Base-by-base conservation (phyloP, 768 basidiomycete genomes). In the Tylopilus balloui region DNA sequence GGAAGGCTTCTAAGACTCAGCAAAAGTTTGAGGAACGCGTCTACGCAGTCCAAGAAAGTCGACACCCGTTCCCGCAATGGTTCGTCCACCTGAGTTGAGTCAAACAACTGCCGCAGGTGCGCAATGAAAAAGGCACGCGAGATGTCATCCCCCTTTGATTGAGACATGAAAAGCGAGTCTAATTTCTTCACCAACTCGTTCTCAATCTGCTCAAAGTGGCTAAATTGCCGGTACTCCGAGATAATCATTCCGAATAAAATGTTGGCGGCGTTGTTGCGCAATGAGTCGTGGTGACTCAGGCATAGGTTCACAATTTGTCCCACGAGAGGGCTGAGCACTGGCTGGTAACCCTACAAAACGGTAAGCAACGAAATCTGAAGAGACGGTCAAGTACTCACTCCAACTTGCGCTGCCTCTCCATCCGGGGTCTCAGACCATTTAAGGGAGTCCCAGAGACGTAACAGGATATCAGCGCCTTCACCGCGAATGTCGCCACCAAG, bases 191-290 rank as follows among this genome's bases (percentile, higher is more conserved):
- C 89, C 7, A 97, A 76, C 68, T 94, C 93, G 56, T 88, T 86
- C 66, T 97, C 91, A 56, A 98, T 95, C 39, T 80, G 80, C 57
- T 86, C 84, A 62, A 97, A 96, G 63, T 89, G 83, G 21, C 81
- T 84, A 12, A 83, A 82, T 51, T 88, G 84, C 48, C 91, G 83
- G 66, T 88, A 93, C 65, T 95, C 90, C 3, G 90, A 86, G 40
- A 94, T 81, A 52, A 98, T 92, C 92, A 98, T 96, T 60, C 86
- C 89, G 69, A 87, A 95, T 19, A 98, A 78, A 48, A 97, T 93
- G 58, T 89, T 83, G 19, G 95, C 92, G 0, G 92, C 94, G 55
- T 88, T 88, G 62, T 79, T 89, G 55, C 94, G 81, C 34, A 96
- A 77, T 60, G 86, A 83, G 62, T 98, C 95, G 62, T 98, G 94